Percentiles rank a stretch among this genome's conserved stretches.
Conservation (phyloP, 2,329 filamentous ascomycete species). For the Sarocladium brachiariae region DNA sequence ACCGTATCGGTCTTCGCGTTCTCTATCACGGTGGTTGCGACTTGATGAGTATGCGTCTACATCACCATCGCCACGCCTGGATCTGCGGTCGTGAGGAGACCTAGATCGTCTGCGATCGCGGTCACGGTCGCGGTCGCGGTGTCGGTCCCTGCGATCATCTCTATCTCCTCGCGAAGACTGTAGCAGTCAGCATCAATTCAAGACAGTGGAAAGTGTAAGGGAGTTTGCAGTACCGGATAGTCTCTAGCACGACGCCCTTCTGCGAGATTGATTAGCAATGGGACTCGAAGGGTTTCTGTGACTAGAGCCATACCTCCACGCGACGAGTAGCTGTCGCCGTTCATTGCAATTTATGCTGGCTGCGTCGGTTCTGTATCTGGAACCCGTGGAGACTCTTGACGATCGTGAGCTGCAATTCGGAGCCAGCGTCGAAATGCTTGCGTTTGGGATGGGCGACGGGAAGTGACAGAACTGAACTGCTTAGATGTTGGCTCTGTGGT, state of each 20-base stretch:
- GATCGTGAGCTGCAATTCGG: not conserved
- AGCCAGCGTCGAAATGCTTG: not conserved
- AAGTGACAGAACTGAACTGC: not conserved
- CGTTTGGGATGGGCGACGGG: not conserved
- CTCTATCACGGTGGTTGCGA: conserved; percentile 84
- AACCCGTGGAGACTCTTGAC: not conserved
- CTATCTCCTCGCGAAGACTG: conserved; percentile 19
- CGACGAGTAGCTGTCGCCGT: conserved; percentile 76
- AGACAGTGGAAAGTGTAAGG: not conserved
- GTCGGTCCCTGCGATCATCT: conserved; percentile 29
- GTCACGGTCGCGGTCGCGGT: conserved; percentile 30
- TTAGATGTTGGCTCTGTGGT: conserved; percentile 16
- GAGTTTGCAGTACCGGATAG: conserved; percentile 39
- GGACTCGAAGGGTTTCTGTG: conserved; percentile 22
- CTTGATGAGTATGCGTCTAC: conserved; percentile 91
- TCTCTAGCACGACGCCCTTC: conserved; percentile 50
- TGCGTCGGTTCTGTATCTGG: not conserved
- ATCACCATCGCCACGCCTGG: conserved; percentile 61
- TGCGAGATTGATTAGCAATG: conserved; percentile 19
- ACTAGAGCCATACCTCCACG: conserved; percentile 51
- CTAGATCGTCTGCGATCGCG: conserved; percentile 71
- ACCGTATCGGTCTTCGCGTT: conserved; percentile 90
- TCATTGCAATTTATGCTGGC: conserved; percentile 48
- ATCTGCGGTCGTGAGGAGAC: conserved; percentile 67
- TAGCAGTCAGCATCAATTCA: conserved; percentile 3